Conservation (phyloP, 1,284 basidiomycete genomes). For the Cutaneotrichosporon dermatis region DNA sequence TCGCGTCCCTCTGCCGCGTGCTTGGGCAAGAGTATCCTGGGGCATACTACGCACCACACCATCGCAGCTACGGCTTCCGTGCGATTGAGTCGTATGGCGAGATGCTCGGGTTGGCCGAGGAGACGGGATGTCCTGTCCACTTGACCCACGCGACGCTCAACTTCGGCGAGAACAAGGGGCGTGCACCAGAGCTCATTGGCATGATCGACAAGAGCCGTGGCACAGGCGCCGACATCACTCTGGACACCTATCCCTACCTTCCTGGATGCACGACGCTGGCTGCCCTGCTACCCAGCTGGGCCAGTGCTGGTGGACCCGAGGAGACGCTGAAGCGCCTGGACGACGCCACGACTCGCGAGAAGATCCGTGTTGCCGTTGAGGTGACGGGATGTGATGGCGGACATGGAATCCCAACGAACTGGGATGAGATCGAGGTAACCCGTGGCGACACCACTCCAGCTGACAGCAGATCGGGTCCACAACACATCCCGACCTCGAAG, state of each 20-base stretch:
- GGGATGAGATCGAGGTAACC: constrained; percentile 41
- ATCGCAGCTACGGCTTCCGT: constrained; percentile 40
- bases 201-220: constrained; percentile 32
- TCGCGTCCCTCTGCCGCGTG: constrained; percentile 30
- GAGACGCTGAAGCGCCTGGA: constrained; percentile 35
- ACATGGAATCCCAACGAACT: constrained; percentile 44
- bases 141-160: constrained; percentile 48
- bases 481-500: constrained; percentile 21
- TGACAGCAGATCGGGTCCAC: constrained; percentile 29
- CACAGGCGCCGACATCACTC: constrained; percentile 33
- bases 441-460: not conserved
- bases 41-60: constrained; percentile 45
- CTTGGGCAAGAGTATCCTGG: constrained; percentile 32
- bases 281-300: constrained; percentile 42
- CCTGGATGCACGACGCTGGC: constrained; percentile 46
- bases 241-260: constrained; percentile 48
- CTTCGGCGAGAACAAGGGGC: constrained; percentile 42
- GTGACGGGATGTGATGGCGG: constrained; percentile 45
- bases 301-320: constrained; percentile 35
- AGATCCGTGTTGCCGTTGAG: constrained; percentile 40
- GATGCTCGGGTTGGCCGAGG: constrained; percentile 37
- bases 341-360: constrained; percentile 28
- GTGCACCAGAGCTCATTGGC: constrained; percentile 32
- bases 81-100: constrained; percentile 42
- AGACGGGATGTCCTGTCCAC: constrained; percentile 41